phyloP scores from a whole-genome alignment of 2,329 filamentous ascomycete species.

The Talaromyces sp. region DNA sequence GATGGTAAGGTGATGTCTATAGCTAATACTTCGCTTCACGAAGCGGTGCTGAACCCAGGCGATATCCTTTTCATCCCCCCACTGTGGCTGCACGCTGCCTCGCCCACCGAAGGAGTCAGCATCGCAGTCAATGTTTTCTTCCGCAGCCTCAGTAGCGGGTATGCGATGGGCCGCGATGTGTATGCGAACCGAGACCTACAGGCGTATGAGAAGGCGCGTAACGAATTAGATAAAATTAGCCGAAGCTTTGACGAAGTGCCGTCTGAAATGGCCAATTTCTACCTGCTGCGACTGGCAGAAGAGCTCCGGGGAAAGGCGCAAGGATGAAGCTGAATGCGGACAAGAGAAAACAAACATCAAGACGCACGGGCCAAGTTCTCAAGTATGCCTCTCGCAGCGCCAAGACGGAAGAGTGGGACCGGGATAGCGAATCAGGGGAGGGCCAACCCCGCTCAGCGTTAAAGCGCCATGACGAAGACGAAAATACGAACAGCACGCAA shows the following conservation, averaged over 20 bases:
- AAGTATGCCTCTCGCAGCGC: neutral
- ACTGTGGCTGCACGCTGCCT: constrained; percentile 72
- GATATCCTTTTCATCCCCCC: constrained; percentile 77
- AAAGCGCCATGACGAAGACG: neutral
- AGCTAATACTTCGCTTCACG: constrained; percentile 61
- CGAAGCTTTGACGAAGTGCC: constrained; percentile 49
- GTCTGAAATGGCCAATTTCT: constrained; percentile 63
- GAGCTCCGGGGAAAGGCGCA: constrained; percentile 50
- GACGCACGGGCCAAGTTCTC: neutral
- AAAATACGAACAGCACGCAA: neutral
- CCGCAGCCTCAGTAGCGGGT: constrained; percentile 60
- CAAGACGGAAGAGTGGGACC: neutral
- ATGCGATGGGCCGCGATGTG: constrained; percentile 71
- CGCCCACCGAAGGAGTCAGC: constrained; percentile 44
- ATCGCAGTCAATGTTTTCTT: constrained; percentile 91
- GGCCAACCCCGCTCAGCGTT: neutral
- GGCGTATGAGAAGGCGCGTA: constrained; percentile 74
- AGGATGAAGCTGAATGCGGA: constrained; percentile 12
- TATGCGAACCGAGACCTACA: constrained; percentile 84
- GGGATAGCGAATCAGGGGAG: neutral
- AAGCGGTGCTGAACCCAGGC: constrained; percentile 61
- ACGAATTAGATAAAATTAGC: constrained; percentile 62
- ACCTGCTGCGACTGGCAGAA: constrained; percentile 63
- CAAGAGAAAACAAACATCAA: neutral
- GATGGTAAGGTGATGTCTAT: constrained; percentile 40